These are phyloP conservation scores for Cryphonectria parasitica DNA, from an alignment of 2,329 filamentous ascomycete species.

Conservation along the genomic window DNA sequence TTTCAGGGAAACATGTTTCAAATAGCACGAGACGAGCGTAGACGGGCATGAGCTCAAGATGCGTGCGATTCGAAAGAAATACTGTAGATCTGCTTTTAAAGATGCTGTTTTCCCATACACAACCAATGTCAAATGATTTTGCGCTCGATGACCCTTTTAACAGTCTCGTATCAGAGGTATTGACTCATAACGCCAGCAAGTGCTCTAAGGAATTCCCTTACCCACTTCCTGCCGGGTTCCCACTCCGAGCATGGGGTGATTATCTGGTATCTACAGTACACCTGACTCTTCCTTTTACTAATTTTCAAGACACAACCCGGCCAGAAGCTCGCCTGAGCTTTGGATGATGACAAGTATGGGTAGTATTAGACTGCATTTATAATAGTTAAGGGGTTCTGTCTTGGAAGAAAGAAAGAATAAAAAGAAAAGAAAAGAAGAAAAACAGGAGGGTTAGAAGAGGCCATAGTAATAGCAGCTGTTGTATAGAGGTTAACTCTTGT, in stretches of 20 bases:
- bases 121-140: neutral
- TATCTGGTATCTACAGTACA: neutral
- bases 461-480: neutral
- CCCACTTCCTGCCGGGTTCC: neutral
- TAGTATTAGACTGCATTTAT: no score
- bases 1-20: no score
- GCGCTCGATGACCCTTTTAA: neutral
- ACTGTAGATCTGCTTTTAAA: neutral
- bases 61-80: neutral
- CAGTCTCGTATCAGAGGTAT: neutral
- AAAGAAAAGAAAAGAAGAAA: neutral
- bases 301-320: neutral
- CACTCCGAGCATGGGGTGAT: neutral
- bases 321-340: neutral
- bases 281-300: neutral
- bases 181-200: no score
- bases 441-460: neutral
- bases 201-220: neutral
- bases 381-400: neutral
- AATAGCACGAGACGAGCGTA: no score
- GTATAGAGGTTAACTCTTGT: no score
- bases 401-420: no score
- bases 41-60: neutral
- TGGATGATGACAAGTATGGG: neutral
- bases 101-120: neutral